Percentiles rank a stretch among this genome's conserved stretches.
These are phyloP conservation scores for Limtongozyma cylindracea DNA, from an alignment of 805 yeast genomes.

Conservation along the genomic window DNA sequence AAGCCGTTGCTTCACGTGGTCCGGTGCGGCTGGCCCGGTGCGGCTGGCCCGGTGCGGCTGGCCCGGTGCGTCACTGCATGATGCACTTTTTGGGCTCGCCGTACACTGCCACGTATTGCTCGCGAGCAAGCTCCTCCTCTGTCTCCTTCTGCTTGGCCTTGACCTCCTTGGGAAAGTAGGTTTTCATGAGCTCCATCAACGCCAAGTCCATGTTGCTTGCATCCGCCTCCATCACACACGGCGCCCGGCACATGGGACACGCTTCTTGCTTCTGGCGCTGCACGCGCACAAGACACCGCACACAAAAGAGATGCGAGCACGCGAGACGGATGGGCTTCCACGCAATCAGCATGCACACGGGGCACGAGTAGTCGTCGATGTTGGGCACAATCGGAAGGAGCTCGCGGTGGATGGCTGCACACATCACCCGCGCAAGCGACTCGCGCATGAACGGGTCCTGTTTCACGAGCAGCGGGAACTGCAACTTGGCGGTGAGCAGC, in stretches of 20 bases:
- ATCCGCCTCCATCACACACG: slow-evolving; percentile 31
- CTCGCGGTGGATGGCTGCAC: slow-evolving; percentile 25
- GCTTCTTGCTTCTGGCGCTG: slow-evolving; percentile 23
- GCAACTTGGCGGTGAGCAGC: slow-evolving; percentile 16
- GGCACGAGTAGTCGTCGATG: slow-evolving; percentile 52
- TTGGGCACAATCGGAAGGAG: slow-evolving; percentile 40
- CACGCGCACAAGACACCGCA: slow-evolving; percentile 43
- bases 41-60: too few relatives aligned
- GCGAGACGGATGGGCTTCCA: slow-evolving; percentile 41
- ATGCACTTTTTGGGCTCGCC: too few relatives aligned
- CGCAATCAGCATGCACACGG: slow-evolving; percentile 45
- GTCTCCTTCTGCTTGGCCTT: slow-evolving; percentile 34
- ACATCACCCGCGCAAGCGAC: slow-evolving; percentile 25
- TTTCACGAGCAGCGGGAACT: slow-evolving; percentile 18
- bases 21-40: too few relatives aligned
- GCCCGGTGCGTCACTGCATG: too few relatives aligned
- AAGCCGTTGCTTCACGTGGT: too few relatives aligned
- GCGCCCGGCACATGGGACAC: slow-evolving; percentile 46
- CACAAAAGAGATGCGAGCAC: slow-evolving; percentile 50
- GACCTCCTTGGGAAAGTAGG: slow-evolving; percentile 41
- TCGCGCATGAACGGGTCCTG: slow-evolving; percentile 17
- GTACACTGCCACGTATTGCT: too few relatives aligned
- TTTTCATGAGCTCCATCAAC: slow-evolving; percentile 23
- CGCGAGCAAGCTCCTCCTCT: slow-evolving; percentile 12
- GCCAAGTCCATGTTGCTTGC: slow-evolving; percentile 30